phyloP scores from a whole-genome alignment of 495 filamentous ascomycete species.

The Friedmanniomyces simplex region DNA sequence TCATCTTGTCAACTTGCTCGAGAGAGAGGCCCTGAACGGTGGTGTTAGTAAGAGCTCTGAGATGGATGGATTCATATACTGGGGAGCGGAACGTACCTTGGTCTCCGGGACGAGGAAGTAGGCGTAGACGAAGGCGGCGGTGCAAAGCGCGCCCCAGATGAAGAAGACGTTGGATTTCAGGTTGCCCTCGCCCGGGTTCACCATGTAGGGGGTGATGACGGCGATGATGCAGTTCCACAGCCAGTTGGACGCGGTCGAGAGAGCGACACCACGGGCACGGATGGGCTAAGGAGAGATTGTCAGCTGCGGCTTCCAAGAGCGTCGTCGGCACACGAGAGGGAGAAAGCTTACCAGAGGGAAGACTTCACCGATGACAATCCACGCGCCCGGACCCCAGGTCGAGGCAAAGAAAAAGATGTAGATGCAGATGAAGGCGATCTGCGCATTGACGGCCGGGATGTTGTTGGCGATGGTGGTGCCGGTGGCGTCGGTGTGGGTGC shows the following conservation, averaged over 20 bases:
- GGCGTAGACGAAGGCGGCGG: conserved; percentile 52
- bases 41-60: conserved; percentile 8
- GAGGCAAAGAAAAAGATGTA: conserved; percentile 46
- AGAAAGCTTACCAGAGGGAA: conserved; percentile 48
- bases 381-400: conserved; percentile 47
- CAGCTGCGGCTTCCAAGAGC: not conserved
- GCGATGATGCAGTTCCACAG: conserved; percentile 64
- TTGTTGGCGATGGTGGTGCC: conserved; percentile 15
- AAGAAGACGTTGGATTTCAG: conserved; percentile 64
- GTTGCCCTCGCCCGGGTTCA: conserved; percentile 52
- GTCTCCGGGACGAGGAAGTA: conserved; percentile 77
- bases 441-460: conserved; percentile 24
- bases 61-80: not conserved
- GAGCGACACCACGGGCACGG: conserved; percentile 66
- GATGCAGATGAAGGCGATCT: conserved; percentile 37
- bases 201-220: conserved; percentile 73
- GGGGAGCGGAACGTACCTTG: conserved; percentile 36
- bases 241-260: conserved; percentile 75
- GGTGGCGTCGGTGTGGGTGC: conserved; percentile 8
- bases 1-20: conserved; percentile 84
- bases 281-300: conserved; percentile 38
- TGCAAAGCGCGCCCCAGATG: conserved; percentile 22
- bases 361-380: conserved; percentile 79
- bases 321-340: not conserved
- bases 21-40: conserved; percentile 58